Base-by-base conservation (phyloP, 208 protist species). In the Leishmania tropica region DNA sequence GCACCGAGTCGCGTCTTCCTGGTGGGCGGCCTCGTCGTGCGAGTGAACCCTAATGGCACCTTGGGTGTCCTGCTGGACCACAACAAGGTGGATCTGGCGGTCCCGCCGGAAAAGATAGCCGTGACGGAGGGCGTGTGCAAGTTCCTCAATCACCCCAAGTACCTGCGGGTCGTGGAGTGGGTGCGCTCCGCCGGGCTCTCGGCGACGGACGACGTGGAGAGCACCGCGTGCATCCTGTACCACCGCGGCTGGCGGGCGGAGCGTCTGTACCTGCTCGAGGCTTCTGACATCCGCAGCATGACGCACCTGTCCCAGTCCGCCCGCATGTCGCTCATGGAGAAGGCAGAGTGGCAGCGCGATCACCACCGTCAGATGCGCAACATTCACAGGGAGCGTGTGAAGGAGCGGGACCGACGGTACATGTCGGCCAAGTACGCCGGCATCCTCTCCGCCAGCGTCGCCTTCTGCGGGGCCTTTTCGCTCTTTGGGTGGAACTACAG, bases 401-500 rank as follows among this genome's bases (percentile, higher is more conserved):
- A 96, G 83, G 95, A 97, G 81, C 94, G 92, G 47, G 93, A 96
- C 58, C 80, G 89, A 35, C 90, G 92, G 10, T 96, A 96, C 83
- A 81, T 97, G 60, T 92, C 95, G 64, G 87, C 90, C 71, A 97
- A 96, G 88, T 97, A 97, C 83, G 92, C 90, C 53, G 93, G 94
- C 78, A 92, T 97, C 35, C 90, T 96, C 58, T 94, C 89, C 75
- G 94, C 94, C 53, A 94, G 87, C 73, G 92, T 97, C 51, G 93
- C 95, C 48, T 92, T 96, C 72, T 71, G 91, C 54, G 93, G 93
- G 68, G 95, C 92, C 79, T 89, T 92, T 84, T 96, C 93, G 47
- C 85, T 97, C 40, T 97, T 97, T 81, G 90, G 91, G 60, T 97
- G 95, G 95, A 97, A 97, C 80, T 96, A 94, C 81, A 94, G 93